A percentile compares a stretch with the other conserved stretches of the same genome.
These are phyloP conservation scores for Austroboletus festivus DNA, from an alignment of 768 basidiomycete genomes.

Conservation along the genomic window DNA sequence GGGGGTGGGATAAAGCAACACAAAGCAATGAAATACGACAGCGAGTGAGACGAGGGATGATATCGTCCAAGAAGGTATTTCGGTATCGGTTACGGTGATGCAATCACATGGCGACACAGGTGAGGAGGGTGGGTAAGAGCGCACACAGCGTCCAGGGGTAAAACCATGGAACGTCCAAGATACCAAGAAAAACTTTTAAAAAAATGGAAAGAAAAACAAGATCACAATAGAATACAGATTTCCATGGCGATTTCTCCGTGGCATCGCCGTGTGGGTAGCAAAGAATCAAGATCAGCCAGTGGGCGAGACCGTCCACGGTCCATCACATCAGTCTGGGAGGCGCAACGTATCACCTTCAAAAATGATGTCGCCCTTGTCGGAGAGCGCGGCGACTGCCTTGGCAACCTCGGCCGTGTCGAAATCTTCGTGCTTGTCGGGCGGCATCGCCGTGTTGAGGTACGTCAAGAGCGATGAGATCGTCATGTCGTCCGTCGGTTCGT, in stretches of 20 bases:
- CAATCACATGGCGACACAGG: conserved; percentile 1
- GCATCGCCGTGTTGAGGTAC: conserved; percentile 75
- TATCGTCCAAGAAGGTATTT: conserved; percentile 23
- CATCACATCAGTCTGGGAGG: conserved; percentile 20
- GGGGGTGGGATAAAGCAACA: conserved; percentile 10
- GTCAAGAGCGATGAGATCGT: conserved; percentile 65
- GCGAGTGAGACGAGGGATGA: conserved; percentile 10
- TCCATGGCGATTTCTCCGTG: background rate
- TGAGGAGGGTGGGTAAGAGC: background rate
- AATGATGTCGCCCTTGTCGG: conserved; percentile 45
- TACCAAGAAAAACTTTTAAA: conserved; percentile 21
- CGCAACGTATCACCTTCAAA: conserved; percentile 50
- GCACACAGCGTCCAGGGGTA: conserved; percentile 4
- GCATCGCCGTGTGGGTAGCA: no score
- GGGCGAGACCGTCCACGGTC: no score
- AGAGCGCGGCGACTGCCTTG: conserved; percentile 42
- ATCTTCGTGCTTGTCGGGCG: conserved; percentile 76
- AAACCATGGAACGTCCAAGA: conserved; percentile 20
- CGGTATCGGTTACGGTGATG: conserved; percentile 1
- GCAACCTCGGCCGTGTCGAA: conserved; percentile 75
- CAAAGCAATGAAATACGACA: conserved; percentile 13
- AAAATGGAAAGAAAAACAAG: background rate
- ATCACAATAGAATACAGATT: background rate
- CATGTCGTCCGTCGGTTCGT: conserved; percentile 64
- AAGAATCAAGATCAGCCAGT: no score